Evolutionary conservation across 768 basidiomycete species (phyloP).

Genomic region (Nevesoporus exiguus): DNA sequence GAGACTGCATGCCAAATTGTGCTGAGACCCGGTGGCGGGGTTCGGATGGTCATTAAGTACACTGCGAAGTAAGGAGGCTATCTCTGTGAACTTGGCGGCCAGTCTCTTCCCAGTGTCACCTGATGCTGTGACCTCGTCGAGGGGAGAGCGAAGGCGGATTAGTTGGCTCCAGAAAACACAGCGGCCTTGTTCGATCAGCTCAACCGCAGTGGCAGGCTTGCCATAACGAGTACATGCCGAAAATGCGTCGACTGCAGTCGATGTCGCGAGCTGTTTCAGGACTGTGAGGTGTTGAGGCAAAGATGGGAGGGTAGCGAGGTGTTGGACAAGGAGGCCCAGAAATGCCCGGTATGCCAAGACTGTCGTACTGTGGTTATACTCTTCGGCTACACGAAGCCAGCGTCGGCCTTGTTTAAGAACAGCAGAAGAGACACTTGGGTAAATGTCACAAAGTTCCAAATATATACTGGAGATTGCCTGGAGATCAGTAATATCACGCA

Average conservation of each 20-base stretch:
- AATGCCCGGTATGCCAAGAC: no score
- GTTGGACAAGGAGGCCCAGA: no score
- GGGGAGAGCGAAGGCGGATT: constrained; percentile 11
- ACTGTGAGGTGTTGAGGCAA: neutral
- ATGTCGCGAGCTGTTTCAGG: neutral
- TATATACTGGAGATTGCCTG: no score
- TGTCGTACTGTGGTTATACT: no score
- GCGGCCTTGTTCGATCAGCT: constrained; percentile 4
- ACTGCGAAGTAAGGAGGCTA: neutral
- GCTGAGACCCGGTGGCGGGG: neutral
- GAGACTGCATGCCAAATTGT: neutral
- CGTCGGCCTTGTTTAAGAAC: no score
- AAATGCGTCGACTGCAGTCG: constrained; percentile 6
- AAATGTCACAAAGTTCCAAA: no score
- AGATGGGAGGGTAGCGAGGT: constrained; percentile 1
- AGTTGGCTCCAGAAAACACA: neutral
- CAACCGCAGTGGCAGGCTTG: constrained; percentile 18
- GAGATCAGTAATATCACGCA: no score
- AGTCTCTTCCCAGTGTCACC: neutral
- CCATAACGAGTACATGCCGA: constrained; percentile 11
- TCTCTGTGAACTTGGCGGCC: neutral
- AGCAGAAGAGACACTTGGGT: no score
- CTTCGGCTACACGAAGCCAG: no score
- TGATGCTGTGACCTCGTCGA: constrained; percentile 1
- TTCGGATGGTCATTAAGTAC: neutral